These are phyloP conservation scores for Russula brevipes DNA, from an alignment of 768 basidiomycete species.

Conservation along the genomic window DNA sequence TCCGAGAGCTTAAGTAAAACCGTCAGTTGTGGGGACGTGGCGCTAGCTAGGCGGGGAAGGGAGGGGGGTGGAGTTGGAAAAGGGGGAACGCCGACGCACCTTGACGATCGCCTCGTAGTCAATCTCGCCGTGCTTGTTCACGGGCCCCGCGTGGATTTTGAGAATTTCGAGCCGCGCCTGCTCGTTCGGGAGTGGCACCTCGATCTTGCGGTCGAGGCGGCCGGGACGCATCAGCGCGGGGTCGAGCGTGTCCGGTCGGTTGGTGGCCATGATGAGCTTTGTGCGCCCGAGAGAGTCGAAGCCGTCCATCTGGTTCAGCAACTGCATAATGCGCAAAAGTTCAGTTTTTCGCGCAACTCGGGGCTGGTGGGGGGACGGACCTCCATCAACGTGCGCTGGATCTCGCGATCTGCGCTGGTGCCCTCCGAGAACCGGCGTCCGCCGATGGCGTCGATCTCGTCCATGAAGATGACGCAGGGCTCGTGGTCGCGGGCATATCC, in stretches of 20 bases:
- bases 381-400: constrained; percentile 98
- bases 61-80: background rate
- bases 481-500: constrained; percentile 97
- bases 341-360: background rate
- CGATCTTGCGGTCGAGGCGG: constrained; percentile 94
- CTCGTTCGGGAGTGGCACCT: constrained; percentile 96
- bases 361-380: constrained; percentile 34
- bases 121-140: constrained; percentile 92
- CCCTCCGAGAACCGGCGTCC: constrained; percentile 88
- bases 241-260: constrained; percentile 96
- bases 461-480: constrained; percentile 99
- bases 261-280: constrained; percentile 99
- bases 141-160: constrained; percentile 92
- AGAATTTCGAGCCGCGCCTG: constrained; percentile 94
- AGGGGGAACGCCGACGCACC: constrained; percentile 36
- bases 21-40: background rate
- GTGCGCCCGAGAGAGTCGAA: constrained; percentile 95
- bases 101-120: constrained; percentile 99
- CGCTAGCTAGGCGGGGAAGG: background rate
- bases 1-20: constrained; percentile 60
- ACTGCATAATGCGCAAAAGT: constrained; percentile 38
- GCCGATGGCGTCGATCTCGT: constrained; percentile 96
- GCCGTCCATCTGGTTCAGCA: constrained; percentile 99
- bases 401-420: constrained; percentile 96
- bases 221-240: constrained; percentile 95